Percentiles rank a stretch among this genome's conserved stretches.
phyloP scores from a whole-genome alignment of 805 yeast genomes.

The Candida ortonii region DNA sequence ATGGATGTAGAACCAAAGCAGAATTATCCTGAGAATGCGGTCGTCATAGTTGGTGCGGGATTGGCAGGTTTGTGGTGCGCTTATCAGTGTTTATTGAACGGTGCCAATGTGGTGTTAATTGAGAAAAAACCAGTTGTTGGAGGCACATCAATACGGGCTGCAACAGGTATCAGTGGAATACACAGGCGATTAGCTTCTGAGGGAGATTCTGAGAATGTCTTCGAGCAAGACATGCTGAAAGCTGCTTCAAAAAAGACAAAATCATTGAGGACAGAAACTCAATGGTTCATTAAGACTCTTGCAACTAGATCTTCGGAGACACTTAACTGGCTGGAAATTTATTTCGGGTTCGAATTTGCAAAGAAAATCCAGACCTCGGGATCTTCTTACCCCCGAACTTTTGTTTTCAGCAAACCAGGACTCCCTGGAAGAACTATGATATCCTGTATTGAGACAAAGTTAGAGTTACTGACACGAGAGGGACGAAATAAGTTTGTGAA shows the following conservation, averaged over 20 bases:
- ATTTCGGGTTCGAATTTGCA: conserved; percentile 48
- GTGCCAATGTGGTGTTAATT: conserved; percentile 51
- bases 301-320: conserved; percentile 61
- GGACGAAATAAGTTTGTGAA: conserved; percentile 39
- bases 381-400: conserved; percentile 14
- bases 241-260: conserved; percentile 41
- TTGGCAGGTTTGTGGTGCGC: conserved; percentile 64
- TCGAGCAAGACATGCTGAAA: conserved; percentile 59
- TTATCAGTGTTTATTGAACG: conserved; percentile 41
- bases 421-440: conserved; percentile 64
- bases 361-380: conserved; percentile 10
- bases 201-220: conserved; percentile 61
- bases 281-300: conserved; percentile 40
- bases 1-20: too few species aligned
- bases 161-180: conserved; percentile 69
- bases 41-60: conserved; percentile 64
- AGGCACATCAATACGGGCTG: conserved; percentile 61
- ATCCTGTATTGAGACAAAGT: conserved; percentile 43
- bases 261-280: conserved; percentile 32
- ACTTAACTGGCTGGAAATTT: conserved; percentile 69
- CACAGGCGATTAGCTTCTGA: conserved; percentile 41
- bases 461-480: conserved; percentile 34
- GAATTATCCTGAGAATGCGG: too few species aligned
- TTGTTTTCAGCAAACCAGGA: conserved; percentile 18
- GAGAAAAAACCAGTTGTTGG: conserved; percentile 58